These are phyloP conservation scores for Annulohypoxylon stygium DNA, from an alignment of 495 filamentous ascomycete species.

Conservation along the genomic window DNA sequence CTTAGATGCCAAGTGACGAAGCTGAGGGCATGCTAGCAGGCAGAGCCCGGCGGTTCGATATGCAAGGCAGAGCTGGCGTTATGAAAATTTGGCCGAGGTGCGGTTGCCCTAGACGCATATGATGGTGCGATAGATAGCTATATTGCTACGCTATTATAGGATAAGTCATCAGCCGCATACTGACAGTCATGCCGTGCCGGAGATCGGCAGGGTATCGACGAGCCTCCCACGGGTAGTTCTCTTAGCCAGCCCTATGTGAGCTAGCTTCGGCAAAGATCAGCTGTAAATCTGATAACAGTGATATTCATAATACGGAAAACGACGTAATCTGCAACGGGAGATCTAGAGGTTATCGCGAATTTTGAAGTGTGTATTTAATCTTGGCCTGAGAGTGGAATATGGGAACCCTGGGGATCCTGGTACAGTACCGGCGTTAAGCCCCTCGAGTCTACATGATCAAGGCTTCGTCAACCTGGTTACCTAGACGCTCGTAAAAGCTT, in stretches of 20 bases:
- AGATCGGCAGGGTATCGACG: conserved; percentile 36
- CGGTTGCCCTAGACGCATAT: conserved; percentile 31
- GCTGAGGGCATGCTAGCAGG: conserved; percentile 23
- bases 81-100: conserved; percentile 42
- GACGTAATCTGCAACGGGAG: conserved; percentile 2
- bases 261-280: conserved; percentile 28
- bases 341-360: background rate
- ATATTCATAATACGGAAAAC: background rate
- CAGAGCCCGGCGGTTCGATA: conserved; percentile 24
- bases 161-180: conserved; percentile 43
- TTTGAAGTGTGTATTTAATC: background rate
- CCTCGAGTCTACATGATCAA: conserved; percentile 16
- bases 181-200: conserved; percentile 14
- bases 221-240: conserved; percentile 3
- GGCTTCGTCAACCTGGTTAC: conserved; percentile 22
- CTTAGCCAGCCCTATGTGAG: conserved; percentile 26
- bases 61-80: conserved; percentile 26
- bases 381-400: conserved; percentile 3
- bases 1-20: conserved; percentile 26
- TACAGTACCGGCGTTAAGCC: background rate
- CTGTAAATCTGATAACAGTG: background rate
- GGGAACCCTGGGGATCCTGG: background rate
- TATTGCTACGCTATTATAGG: conserved; percentile 16
- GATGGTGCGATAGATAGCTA: conserved; percentile 35
- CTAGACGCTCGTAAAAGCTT: conserved; percentile 21